Base-by-base conservation (phyloP, 345 rosid genomes). In the Melaleuca alternifolia region DNA sequence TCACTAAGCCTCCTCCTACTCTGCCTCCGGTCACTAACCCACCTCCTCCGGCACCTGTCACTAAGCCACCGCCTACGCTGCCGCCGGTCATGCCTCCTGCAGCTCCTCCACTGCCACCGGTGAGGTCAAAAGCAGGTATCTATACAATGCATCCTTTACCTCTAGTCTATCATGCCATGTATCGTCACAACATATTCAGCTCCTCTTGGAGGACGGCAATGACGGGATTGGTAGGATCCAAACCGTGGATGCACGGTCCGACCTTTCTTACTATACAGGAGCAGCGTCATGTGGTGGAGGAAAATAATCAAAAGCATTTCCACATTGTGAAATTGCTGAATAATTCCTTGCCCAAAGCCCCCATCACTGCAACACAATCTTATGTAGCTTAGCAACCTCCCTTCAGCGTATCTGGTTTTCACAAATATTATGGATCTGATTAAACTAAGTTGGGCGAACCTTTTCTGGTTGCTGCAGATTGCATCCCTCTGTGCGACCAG, bases 401-500 rank as follows among this genome's bases (percentile, higher is more conserved):
- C 11, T 24, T 10, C 79, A 33, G 46, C 21, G 48, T 18, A 18
- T 71, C 46, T 71, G 46, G 48, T 71, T 71, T 71, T 71, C 48
- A 16, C 12, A 33, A 41, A 33, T 20, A 71, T 33, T 71, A 16
- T 71, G 46, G 23, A 33, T 71, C 79, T 71, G 79, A 71, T 71
- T 33, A 71, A 46, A 71, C 48, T 71, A 10, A 71, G 46, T 71
- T 71, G 79, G 48, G 48, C 9, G 79, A 33, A 21, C 48, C 79
- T 33, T 33, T 16, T 33, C 33, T 33, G 79, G 79, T 71, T 71
- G 79, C 48, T 71, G 79, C 79, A 96, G 98, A 96, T 92, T 97
- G 99, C 89, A 77, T 62, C 75, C 93, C 98, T 14, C 88, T 93
- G 54, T 97, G 99, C 86, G 96, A 90, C 59, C 88, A 87, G 14